A percentile compares a stretch with the other conserved stretches of the same genome.
Evolutionary conservation across 2,329 filamentous ascomycete genomes (phyloP).

Genomic region (Beauveria bassiana): DNA sequence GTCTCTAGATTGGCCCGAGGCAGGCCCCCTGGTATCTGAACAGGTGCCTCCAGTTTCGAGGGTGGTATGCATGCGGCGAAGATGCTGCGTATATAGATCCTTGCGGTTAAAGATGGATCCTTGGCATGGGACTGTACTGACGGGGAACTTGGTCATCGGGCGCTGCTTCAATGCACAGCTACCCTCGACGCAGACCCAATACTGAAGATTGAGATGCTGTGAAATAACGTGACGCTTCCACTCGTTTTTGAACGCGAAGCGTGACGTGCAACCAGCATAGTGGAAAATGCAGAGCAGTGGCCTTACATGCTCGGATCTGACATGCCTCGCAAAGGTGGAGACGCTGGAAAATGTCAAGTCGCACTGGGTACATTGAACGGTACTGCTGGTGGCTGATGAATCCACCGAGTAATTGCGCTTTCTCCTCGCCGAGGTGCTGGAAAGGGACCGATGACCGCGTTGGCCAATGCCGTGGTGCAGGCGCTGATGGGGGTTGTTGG

Average conservation of each 20-base stretch:
- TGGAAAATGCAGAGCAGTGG: constrained; percentile 72
- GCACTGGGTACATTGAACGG: too few relatives aligned
- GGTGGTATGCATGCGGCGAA: constrained; percentile 74
- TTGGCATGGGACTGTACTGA: constrained; percentile 33
- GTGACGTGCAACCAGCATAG: constrained; percentile 65
- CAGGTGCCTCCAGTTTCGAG: constrained; percentile 18
- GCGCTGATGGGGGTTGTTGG: background rate
- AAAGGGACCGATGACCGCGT: background rate
- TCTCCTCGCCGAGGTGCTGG: too few relatives aligned
- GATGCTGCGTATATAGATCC: constrained; percentile 83
- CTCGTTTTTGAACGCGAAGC: constrained; percentile 71
- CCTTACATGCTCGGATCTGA: constrained; percentile 45
- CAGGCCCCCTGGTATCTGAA: background rate
- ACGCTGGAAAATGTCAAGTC: too few relatives aligned
- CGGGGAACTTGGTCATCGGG: constrained; percentile 10
- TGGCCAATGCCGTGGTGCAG: background rate
- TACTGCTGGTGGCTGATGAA: background rate
- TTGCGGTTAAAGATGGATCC: constrained; percentile 74
- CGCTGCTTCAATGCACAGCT: constrained; percentile 34
- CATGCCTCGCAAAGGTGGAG: constrained; percentile 37
- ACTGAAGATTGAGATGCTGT: constrained; percentile 67
- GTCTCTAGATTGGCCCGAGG: constrained; percentile 36
- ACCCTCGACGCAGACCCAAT: constrained; percentile 49
- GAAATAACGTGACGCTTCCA: constrained; percentile 86
- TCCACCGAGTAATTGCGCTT: too few relatives aligned